phyloP scores from a whole-genome alignment of 1,139 yeast species.

The Kurtzmaniella quercitrusa region DNA sequence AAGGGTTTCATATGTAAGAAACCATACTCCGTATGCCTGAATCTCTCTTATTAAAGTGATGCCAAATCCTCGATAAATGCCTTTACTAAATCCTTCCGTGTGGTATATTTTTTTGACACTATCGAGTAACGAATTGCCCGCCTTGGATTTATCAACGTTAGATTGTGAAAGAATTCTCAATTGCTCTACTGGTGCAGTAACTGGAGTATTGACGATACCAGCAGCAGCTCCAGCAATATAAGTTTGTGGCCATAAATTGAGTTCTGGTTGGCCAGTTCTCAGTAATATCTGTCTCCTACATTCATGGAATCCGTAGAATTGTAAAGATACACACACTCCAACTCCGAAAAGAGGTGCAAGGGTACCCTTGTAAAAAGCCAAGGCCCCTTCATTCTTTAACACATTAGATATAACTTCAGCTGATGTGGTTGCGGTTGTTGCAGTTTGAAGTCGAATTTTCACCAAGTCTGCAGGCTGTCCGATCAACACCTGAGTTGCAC shows the following conservation, averaged over 20 bases:
- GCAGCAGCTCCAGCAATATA: slow-evolving; percentile 74
- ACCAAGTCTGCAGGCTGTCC: slow-evolving; percentile 76
- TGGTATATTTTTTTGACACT: slow-evolving; percentile 41
- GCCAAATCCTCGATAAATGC: slow-evolving; percentile 56
- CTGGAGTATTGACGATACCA: slow-evolving; percentile 71
- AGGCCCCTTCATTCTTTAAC: slow-evolving; percentile 53
- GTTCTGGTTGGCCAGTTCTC: slow-evolving; percentile 21
- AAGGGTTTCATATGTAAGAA: slow-evolving; percentile 63
- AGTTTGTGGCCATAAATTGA: slow-evolving; percentile 57
- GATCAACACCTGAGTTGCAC: slow-evolving; percentile 66
- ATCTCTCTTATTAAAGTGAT: slow-evolving; percentile 64
- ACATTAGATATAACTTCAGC: slow-evolving; percentile 51
- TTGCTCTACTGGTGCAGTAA: slow-evolving; percentile 75
- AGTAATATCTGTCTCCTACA: slow-evolving; percentile 57
- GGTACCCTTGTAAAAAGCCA: slow-evolving; percentile 58
- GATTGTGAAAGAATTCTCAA: slow-evolving; percentile 68
- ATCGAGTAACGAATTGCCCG: slow-evolving; percentile 37
- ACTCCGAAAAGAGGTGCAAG: slow-evolving; percentile 51
- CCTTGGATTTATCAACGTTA: slow-evolving; percentile 26
- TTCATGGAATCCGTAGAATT: slow-evolving; percentile 76
- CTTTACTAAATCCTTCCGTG: slow-evolving; percentile 43
- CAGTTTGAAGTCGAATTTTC: slow-evolving; percentile 61
- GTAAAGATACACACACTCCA: slow-evolving; percentile 71
- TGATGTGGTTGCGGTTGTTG: slow-evolving; percentile 30
- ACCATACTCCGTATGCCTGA: slow-evolving; percentile 85